Evolutionary conservation across 1,284 basidiomycete genomes (phyloP), one percentile per base, ranked within the genome.

Genomic region (Ganoderma meredithae): DNA sequence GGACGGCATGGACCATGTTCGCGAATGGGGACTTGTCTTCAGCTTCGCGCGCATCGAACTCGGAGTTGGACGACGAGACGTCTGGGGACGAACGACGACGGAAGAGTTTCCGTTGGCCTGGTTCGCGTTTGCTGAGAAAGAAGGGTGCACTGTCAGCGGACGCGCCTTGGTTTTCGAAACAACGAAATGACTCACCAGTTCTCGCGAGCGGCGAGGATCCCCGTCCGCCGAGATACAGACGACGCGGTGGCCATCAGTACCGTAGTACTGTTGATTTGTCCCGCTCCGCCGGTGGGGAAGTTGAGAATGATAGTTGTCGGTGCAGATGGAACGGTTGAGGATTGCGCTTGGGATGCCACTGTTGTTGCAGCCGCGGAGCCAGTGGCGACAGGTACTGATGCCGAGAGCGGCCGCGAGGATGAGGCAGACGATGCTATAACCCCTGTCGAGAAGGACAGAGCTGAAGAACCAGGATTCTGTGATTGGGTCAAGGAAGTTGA

Each of bases 291-390:
- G 33, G 40, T 63, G n/a, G 49, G 36, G 43, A 44, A n/a, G 43
- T 61, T 64, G 49, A 62, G 40, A 22, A 62, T 39, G 52, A 58
- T 62, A 3, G 39, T 78, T 72, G 79, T 80, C 77, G 84, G 83
- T 72, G 89, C 49, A 36, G 27, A 31, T 7, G 53, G 40, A n/a
- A 58, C 27, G 25, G 40, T n/a, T 17, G 58, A n/a, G 44, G 49
- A 43, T 52, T 52, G 47, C 47, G 39, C 25, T 27, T 66, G 47
- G 13, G 44, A 63, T 1, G 65, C 55, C 88, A 62, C 22, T n/a
- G 47, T 33, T n/a, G 49, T 47, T 0, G 66, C 2, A 33, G 40
- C 22, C 55, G 52, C 47, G 31, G 53, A 56, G 12, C 40, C 39
- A 22, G 58, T 13, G n/a, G 52, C 33, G 65, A 60, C 62, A 15